A percentile compares a stretch with the other conserved stretches of the same genome.
phyloP scores from a whole-genome alignment of 179 eudicot genomes.

The Dionaea muscipula region DNA sequence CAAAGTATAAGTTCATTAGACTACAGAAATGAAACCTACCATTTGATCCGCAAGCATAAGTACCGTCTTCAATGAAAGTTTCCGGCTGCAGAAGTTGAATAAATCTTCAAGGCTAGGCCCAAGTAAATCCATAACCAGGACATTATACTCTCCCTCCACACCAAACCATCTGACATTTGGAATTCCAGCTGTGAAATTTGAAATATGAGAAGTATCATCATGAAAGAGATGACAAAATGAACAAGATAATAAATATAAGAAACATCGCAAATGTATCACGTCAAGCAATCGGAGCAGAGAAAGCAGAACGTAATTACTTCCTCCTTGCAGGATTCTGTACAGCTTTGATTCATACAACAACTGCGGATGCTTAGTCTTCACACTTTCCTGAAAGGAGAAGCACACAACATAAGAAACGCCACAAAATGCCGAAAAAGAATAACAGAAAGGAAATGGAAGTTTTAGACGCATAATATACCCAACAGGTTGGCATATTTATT shows the following conservation, averaged over 20 bases:
- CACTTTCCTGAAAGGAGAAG: conserved; percentile 51
- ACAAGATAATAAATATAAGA: background rate
- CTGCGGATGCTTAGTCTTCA: conserved; percentile 87
- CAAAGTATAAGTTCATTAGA: background rate
- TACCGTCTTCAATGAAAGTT: conserved; percentile 72
- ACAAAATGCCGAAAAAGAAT: too few relatives aligned
- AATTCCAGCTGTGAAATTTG: conserved; percentile 54
- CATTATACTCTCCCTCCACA: conserved; percentile 84
- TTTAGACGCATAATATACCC: too few relatives aligned
- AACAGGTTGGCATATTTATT: too few relatives aligned
- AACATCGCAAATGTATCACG: background rate
- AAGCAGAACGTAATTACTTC: conserved; percentile 44
- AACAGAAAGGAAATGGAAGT: too few relatives aligned
- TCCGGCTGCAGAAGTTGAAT: conserved; percentile 82
- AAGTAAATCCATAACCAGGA: conserved; percentile 79
- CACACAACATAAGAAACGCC: too few relatives aligned
- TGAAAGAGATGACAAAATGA: too few relatives aligned
- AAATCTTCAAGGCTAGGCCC: conserved; percentile 95
- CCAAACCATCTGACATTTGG: conserved; percentile 89
- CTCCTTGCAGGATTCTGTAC: conserved; percentile 81
- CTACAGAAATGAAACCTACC: conserved; percentile 22
- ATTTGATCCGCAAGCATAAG: conserved; percentile 96
- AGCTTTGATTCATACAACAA: conserved; percentile 74
- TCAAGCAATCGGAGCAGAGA: background rate
- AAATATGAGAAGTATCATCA: too few relatives aligned